Evolutionary conservation across 192 early-diverging fungal genomes (phyloP).

Genomic region (Backusella luteola): DNA sequence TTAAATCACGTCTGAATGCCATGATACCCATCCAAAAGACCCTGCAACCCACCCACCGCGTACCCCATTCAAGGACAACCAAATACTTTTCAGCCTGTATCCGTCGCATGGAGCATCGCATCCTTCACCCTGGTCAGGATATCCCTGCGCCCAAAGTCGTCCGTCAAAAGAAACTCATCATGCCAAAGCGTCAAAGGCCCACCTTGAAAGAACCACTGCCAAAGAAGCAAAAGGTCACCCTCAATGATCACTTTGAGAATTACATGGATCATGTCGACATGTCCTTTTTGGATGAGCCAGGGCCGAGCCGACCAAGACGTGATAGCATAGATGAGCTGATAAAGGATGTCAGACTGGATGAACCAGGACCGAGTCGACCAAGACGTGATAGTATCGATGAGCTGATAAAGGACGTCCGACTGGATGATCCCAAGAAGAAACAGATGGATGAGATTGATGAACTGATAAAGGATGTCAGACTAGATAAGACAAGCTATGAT

Average conservation of each 20-base stretch:
- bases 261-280: background rate
- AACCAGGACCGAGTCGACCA: too few species aligned
- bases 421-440: background rate
- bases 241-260: background rate
- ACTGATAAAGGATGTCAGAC: background rate
- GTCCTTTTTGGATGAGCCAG: background rate
- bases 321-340: background rate
- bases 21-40: background rate
- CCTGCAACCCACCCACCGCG: background rate
- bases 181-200: background rate
- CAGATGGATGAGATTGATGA: background rate
- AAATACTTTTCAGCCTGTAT: background rate
- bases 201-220: background rate
- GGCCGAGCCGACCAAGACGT: background rate
- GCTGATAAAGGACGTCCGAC: background rate
- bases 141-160: background rate
- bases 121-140: background rate
- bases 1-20: background rate
- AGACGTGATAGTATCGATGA: too few species aligned
- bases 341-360: background rate
- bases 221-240: background rate
- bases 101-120: constrained; percentile 17
- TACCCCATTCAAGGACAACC: constrained; percentile 12
- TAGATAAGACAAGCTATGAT: background rate
- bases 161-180: background rate